Evolutionary conservation across 371 early-diverging fungal species (phyloP).

Genomic region (Blyttiomyces sp.): DNA sequence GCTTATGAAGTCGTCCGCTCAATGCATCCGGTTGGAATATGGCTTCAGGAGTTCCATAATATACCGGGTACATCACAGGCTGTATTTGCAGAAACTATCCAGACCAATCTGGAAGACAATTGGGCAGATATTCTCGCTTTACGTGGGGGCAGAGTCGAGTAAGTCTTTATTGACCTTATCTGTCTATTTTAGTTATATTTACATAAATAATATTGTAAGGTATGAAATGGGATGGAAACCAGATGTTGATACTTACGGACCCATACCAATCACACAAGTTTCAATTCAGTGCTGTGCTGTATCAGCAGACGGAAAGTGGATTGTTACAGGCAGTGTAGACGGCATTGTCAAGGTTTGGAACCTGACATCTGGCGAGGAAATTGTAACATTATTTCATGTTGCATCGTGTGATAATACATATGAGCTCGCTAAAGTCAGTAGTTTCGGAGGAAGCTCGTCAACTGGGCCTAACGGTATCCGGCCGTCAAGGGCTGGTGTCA

Average conservation of each 20-base stretch:
- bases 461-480: background rate
- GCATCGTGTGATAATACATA: background rate
- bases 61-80: slow-evolving; percentile 11
- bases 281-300: slow-evolving; percentile 21
- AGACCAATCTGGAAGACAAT: slow-evolving; percentile 12
- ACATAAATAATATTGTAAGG: too few relatives aligned
- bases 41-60: slow-evolving; percentile 25
- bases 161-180: background rate
- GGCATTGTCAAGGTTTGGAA: slow-evolving; percentile 22
- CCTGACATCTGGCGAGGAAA: slow-evolving; percentile 19
- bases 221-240: slow-evolving; percentile 16
- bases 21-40: slow-evolving; percentile 19
- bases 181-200: background rate
- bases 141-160: slow-evolving; percentile 19
- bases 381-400: slow-evolving; percentile 12
- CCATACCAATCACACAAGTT: slow-evolving; percentile 17
- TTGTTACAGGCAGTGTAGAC: slow-evolving; percentile 27
- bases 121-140: background rate
- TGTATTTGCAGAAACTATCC: slow-evolving; percentile 13
- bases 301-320: slow-evolving; percentile 9
- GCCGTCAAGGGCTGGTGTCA: slow-evolving; percentile 13
- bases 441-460: background rate
- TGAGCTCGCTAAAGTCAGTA: background rate
- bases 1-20: slow-evolving; percentile 1
- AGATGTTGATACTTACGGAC: slow-evolving; percentile 12